Evolutionary conservation across 805 yeast species (phyloP).

Genomic region (Millerozyma miso): DNA sequence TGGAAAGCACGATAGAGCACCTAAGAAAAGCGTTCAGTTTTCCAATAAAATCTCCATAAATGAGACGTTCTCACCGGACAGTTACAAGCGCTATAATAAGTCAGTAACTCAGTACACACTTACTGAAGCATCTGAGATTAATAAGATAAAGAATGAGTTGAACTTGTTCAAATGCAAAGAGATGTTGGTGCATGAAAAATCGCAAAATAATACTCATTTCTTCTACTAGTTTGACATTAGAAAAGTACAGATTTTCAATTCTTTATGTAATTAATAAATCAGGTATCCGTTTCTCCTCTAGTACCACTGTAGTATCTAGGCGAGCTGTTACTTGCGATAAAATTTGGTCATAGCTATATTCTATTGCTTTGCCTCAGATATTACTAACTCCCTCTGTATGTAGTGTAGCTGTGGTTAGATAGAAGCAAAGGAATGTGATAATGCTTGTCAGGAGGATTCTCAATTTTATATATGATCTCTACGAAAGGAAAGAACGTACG

Average conservation of each 20-base stretch:
- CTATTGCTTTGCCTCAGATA: too few species aligned
- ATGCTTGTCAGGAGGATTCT: slow-evolving; percentile 67
- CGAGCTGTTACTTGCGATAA: too few species aligned
- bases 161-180: slow-evolving; percentile 59
- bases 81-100: slow-evolving; percentile 53
- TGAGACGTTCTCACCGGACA: slow-evolving; percentile 48
- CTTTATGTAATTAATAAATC: background rate
- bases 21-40: slow-evolving; percentile 36
- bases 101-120: slow-evolving; percentile 48
- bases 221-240: slow-evolving; percentile 35
- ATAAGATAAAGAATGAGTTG: slow-evolving; percentile 58
- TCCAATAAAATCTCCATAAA: slow-evolving; percentile 45
- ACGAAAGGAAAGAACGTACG: slow-evolving; percentile 83
- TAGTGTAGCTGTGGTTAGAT: slow-evolving; percentile 83
- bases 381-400: slow-evolving; percentile 83
- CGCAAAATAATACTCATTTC: slow-evolving; percentile 61
- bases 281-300: background rate
- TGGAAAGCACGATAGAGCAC: slow-evolving; percentile 3
- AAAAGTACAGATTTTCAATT: background rate
- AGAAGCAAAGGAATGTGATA: slow-evolving; percentile 86
- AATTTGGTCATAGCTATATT: too few species aligned
- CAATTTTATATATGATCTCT: slow-evolving; percentile 70
- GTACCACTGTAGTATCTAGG: too few species aligned
- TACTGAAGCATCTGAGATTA: slow-evolving; percentile 48
- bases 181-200: slow-evolving; percentile 65